Conservation (phyloP, 164 flowering plant genomes). For the Litsea cubeba region DNA sequence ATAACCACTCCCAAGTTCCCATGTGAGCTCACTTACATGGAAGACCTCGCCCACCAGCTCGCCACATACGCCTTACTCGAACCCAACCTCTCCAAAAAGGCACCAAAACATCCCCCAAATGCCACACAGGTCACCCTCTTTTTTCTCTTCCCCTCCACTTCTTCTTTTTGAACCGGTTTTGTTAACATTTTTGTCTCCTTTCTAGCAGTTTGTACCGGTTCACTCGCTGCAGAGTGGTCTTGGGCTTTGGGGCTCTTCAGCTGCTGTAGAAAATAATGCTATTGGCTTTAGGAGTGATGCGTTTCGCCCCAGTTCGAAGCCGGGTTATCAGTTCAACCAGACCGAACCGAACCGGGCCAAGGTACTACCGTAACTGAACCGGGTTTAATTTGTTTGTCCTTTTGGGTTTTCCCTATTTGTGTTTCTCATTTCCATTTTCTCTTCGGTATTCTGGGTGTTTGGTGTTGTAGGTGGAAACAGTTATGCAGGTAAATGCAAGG, state of each 20-base stretch:
- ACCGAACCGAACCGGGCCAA: slow-evolving; percentile 6
- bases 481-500: slow-evolving; percentile 4
- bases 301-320: slow-evolving; percentile 4
- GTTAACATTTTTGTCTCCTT: background rate
- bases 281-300: slow-evolving; percentile 6
- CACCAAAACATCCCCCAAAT: slow-evolving; percentile 11
- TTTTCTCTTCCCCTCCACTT: background rate
- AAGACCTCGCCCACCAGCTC: slow-evolving; percentile 25
- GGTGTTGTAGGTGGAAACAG: slow-evolving; percentile 12
- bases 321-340: slow-evolving; percentile 6
- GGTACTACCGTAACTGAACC: slow-evolving; percentile 7
- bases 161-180: background rate
- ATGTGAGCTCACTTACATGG: slow-evolving; percentile 26
- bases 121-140: background rate
- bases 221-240: background rate
- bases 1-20: slow-evolving; percentile 6
- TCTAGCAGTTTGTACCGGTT: background rate
- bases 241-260: background rate
- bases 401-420: background rate
- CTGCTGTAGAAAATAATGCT: slow-evolving; percentile 1
- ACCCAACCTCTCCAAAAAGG: slow-evolving; percentile 1
- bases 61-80: slow-evolving; percentile 19
- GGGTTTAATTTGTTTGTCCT: background rate
- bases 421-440: slow-evolving; percentile 2
- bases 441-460: slow-evolving; percentile 6